Percentiles rank a stretch among this genome's conserved stretches.
phyloP scores from a whole-genome alignment of 169 alveolate genomes.

The Cryptosporidium tyzzeri region DNA sequence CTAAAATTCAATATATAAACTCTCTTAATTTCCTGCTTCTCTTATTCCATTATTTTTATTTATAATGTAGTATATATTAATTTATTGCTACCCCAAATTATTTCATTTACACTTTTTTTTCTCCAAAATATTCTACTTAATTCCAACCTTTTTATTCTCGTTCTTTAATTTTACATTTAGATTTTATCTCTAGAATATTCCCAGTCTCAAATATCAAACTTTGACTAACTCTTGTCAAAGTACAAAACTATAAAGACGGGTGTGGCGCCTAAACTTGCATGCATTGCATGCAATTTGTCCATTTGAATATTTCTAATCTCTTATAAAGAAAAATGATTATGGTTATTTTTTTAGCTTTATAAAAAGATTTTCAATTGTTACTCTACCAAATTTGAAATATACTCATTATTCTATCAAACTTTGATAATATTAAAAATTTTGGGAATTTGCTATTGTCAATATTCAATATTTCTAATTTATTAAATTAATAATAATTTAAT shows the following conservation, averaged over 20 bases:
- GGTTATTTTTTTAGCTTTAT: too few species aligned
- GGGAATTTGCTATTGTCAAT: not conserved
- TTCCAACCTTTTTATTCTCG: not conserved
- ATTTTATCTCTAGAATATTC: not conserved
- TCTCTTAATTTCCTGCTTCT: not conserved
- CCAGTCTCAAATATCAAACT: not conserved
- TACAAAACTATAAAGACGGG: too few species aligned
- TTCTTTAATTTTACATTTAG: not conserved
- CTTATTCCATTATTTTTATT: not conserved
- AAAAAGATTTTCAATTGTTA: too few species aligned
- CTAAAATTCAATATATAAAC: too few species aligned
- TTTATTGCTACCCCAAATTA: not conserved
- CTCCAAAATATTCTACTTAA: not conserved
- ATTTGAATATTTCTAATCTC: not conserved
- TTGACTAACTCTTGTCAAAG: not conserved
- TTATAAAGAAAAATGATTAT: not conserved
- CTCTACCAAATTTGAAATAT: too few species aligned
- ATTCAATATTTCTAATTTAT: too few species aligned
- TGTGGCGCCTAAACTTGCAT: not conserved
- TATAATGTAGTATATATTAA: too few species aligned
- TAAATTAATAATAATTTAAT: too few species aligned
- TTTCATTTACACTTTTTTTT: not conserved
- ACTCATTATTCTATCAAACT: too few species aligned
- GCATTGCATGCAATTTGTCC: constrained; percentile 14
- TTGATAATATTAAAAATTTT: too few species aligned